A percentile compares a stretch with the other conserved stretches of the same genome.
Conservation (phyloP, 83 land plant species). For the Picea engelmannii region DNA sequence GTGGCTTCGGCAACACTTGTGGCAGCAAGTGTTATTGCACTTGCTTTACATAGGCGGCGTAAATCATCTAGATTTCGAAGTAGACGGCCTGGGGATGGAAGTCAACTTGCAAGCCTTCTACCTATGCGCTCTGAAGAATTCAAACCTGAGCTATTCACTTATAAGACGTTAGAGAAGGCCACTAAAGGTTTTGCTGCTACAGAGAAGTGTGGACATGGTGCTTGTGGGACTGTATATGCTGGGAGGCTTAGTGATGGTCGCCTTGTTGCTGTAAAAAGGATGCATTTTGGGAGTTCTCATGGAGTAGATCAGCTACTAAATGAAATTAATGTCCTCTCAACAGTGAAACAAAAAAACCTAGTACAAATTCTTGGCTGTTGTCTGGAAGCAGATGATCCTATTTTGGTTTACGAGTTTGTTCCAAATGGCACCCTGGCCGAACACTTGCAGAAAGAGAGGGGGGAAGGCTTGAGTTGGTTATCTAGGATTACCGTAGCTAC, state of each 20-base stretch:
- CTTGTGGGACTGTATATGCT: conserved; percentile 81
- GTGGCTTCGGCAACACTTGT: conserved; percentile 21
- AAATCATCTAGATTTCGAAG: background rate
- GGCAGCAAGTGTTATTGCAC: conserved; percentile 17
- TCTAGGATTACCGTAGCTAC: conserved; percentile 56
- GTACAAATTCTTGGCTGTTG: conserved; percentile 19
- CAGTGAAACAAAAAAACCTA: conserved; percentile 6
- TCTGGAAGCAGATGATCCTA: conserved; percentile 16
- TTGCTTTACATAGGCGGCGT: conserved; percentile 15
- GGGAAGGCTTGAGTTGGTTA: conserved; percentile 59
- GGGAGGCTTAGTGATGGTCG: conserved; percentile 60
- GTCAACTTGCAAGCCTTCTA: conserved; percentile 26
- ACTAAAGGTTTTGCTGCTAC: conserved; percentile 65
- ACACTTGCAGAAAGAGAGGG: conserved; percentile 73
- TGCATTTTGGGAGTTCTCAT: conserved; percentile 40
- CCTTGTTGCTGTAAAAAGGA: conserved; percentile 72
- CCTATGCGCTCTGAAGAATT: conserved; percentile 24
- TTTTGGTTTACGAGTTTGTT: conserved; percentile 21
- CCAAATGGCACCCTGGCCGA: conserved; percentile 31
- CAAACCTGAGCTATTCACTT: conserved; percentile 45
- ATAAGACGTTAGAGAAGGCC: conserved; percentile 71
- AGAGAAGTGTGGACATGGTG: conserved; percentile 71
- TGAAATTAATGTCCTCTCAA: conserved; percentile 16
- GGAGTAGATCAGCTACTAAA: conserved; percentile 22
- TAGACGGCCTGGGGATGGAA: conserved; percentile 11